Conservation (phyloP, 108 stramenopile species). For the Discostella pseudostelligera region DNA sequence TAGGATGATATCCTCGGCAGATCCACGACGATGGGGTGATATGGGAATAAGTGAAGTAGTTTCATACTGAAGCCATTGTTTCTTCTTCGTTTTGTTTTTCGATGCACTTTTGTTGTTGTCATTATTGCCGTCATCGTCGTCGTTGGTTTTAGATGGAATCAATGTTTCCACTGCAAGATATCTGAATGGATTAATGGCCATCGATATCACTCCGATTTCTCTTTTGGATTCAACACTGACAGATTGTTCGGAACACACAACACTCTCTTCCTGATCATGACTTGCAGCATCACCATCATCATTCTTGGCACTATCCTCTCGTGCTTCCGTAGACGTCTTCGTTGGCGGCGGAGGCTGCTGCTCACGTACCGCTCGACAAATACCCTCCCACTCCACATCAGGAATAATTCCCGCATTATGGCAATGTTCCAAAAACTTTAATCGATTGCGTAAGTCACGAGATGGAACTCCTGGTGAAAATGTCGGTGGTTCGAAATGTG, state of each 20-base stretch:
- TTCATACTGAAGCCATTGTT: conserved; percentile 17
- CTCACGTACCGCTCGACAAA: conserved; percentile 20
- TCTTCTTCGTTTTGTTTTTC: conserved; percentile 20
- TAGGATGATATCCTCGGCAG: conserved; percentile 49
- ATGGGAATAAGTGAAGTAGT: conserved; percentile 46
- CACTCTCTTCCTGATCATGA: conserved; percentile 24
- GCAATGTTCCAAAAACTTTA: conserved; percentile 51
- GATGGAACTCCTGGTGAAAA: conserved; percentile 76
- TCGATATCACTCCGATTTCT: not conserved
- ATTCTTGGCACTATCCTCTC: conserved; percentile 20
- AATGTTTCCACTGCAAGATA: conserved; percentile 24
- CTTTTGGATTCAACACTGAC: not conserved
- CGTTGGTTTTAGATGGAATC: conserved; percentile 1
- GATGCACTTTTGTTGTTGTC: not conserved
- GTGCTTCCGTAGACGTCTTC: not conserved
- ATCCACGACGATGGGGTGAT: conserved; percentile 59
- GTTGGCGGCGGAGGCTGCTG: conserved; percentile 3
- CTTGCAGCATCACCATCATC: conserved; percentile 5
- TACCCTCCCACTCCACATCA: conserved; percentile 60
- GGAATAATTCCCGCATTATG: conserved; percentile 72
- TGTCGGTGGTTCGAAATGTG: conserved; percentile 63
- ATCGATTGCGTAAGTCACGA: conserved; percentile 62
- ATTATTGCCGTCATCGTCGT: not conserved
- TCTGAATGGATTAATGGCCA: conserved; percentile 37
- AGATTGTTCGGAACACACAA: conserved; percentile 36